These are phyloP conservation scores for Neurospora sp. DNA, from an alignment of 495 filamentous ascomycete species.

Conservation along the genomic window DNA sequence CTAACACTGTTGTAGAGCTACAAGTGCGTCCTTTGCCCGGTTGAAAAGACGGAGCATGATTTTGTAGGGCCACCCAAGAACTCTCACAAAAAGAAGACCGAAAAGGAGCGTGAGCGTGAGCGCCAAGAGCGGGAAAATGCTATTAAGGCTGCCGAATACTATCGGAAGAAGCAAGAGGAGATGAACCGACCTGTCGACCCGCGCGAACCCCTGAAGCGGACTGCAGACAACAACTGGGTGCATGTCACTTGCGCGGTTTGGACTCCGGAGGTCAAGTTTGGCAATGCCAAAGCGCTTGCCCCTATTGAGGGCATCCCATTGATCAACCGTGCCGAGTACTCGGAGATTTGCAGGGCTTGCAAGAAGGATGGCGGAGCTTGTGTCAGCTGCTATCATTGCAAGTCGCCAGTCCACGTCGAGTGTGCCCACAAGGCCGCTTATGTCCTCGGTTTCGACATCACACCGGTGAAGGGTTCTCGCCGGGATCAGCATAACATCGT, in stretches of 20 bases:
- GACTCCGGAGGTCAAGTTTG: slow-evolving; percentile 87
- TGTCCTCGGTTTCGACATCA: slow-evolving; percentile 78
- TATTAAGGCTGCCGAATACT: slow-evolving; percentile 60
- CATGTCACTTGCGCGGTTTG: slow-evolving; percentile 88
- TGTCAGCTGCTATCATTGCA: slow-evolving; percentile 73
- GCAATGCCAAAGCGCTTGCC: slow-evolving; percentile 66
- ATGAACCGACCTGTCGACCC: slow-evolving; percentile 71
- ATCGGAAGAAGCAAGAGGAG: slow-evolving; percentile 72
- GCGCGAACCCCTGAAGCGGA: slow-evolving; percentile 86
- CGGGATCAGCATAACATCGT: slow-evolving; percentile 64
- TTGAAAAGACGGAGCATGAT: slow-evolving; percentile 64
- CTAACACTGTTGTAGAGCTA: slow-evolving; percentile 52
- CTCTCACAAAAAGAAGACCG: slow-evolving; percentile 76
- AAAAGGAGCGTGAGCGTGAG: slow-evolving; percentile 85
- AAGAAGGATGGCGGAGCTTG: slow-evolving; percentile 62
- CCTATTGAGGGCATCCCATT: slow-evolving; percentile 79
- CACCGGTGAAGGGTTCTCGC: slow-evolving; percentile 78
- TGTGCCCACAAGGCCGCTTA: slow-evolving; percentile 83
- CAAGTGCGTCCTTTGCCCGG: slow-evolving; percentile 84
- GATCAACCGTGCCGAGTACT: slow-evolving; percentile 58
- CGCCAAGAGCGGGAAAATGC: slow-evolving; percentile 72
- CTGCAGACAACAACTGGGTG: slow-evolving; percentile 95
- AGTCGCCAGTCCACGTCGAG: slow-evolving; percentile 71
- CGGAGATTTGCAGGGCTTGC: slow-evolving; percentile 76
- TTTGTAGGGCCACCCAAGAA: slow-evolving; percentile 77